phyloP scores from a whole-genome alignment of 2,329 filamentous ascomycete genomes.

The Xylariaceae sp. region DNA sequence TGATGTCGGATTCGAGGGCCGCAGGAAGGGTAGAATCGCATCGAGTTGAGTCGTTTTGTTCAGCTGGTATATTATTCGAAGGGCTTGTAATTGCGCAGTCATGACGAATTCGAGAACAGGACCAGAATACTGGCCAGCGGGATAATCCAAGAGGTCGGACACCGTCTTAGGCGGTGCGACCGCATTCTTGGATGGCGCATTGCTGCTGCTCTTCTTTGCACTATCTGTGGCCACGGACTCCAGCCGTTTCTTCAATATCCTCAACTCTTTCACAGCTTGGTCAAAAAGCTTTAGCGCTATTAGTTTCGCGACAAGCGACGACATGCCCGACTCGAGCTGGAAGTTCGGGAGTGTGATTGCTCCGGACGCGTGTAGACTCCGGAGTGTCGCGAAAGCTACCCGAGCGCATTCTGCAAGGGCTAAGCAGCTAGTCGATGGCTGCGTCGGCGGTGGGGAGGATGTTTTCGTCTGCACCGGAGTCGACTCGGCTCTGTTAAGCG shows the following conservation, averaged over 20 bases:
- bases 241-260: slow-evolving; percentile 58
- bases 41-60: slow-evolving; percentile 58
- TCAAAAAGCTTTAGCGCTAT: slow-evolving; percentile 59
- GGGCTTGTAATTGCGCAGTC: slow-evolving; percentile 57
- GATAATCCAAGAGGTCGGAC: slow-evolving; percentile 58
- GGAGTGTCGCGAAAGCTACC: slow-evolving; percentile 59
- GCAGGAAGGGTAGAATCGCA: slow-evolving; percentile 50
- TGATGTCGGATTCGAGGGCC: slow-evolving; percentile 48
- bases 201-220: slow-evolving; percentile 33
- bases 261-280: slow-evolving; percentile 64
- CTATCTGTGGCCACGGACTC: slow-evolving; percentile 36
- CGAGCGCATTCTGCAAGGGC: slow-evolving; percentile 65
- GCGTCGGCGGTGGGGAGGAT: slow-evolving; percentile 26
- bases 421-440: slow-evolving; percentile 42
- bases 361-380: slow-evolving; percentile 50
- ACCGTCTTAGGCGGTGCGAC: slow-evolving; percentile 42
- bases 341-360: slow-evolving; percentile 53
- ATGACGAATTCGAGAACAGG: slow-evolving; percentile 52
- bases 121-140: slow-evolving; percentile 38
- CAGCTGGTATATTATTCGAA: slow-evolving; percentile 57
- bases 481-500: slow-evolving; percentile 55
- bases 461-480: slow-evolving; percentile 41
- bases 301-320: slow-evolving; percentile 62
- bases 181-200: slow-evolving; percentile 29
- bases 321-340: slow-evolving; percentile 69